These are phyloP conservation scores for Arthromyces matolae DNA, from an alignment of 768 basidiomycete species.

Conservation along the genomic window DNA sequence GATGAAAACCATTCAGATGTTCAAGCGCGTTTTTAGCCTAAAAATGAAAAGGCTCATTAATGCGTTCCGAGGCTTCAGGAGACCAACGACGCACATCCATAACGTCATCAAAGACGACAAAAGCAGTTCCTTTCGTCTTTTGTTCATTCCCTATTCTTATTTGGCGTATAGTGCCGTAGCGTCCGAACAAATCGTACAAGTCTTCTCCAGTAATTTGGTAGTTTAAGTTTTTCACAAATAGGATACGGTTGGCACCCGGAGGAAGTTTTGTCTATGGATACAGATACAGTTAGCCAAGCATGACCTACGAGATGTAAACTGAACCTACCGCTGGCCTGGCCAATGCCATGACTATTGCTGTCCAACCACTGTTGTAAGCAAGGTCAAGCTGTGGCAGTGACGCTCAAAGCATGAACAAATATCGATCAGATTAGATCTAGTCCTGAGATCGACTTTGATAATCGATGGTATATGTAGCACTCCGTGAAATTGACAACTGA, in stretches of 20 bases:
- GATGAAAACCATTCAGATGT: conserved; percentile 95
- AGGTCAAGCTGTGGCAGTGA: background rate
- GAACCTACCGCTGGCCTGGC: conserved; percentile 64
- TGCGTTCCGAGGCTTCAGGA: background rate
- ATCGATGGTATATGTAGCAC: no score
- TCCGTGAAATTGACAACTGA: no score
- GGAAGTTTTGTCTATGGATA: conserved; percentile 72
- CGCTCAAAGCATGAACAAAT: conserved; percentile 9
- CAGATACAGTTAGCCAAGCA: conserved; percentile 1
- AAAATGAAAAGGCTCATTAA: conserved; percentile 12
- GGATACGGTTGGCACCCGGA: conserved; percentile 85
- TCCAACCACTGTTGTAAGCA: background rate
- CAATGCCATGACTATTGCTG: conserved; percentile 52
- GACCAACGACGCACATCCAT: conserved; percentile 71
- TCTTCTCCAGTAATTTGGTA: conserved; percentile 93
- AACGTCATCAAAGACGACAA: conserved; percentile 94
- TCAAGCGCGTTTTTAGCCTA: conserved; percentile 93
- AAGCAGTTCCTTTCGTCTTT: conserved; percentile 94
- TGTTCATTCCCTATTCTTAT: conserved; percentile 89
- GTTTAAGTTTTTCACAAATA: conserved; percentile 91
- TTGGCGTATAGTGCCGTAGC: conserved; percentile 95
- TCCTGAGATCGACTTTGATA: background rate
- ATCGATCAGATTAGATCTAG: conserved; percentile 14
- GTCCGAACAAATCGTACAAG: conserved; percentile 94
- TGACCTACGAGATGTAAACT: conserved; percentile 17